Base-by-base conservation (phyloP, 352 stramenopile species). In the Aphanomyces astaci region DNA sequence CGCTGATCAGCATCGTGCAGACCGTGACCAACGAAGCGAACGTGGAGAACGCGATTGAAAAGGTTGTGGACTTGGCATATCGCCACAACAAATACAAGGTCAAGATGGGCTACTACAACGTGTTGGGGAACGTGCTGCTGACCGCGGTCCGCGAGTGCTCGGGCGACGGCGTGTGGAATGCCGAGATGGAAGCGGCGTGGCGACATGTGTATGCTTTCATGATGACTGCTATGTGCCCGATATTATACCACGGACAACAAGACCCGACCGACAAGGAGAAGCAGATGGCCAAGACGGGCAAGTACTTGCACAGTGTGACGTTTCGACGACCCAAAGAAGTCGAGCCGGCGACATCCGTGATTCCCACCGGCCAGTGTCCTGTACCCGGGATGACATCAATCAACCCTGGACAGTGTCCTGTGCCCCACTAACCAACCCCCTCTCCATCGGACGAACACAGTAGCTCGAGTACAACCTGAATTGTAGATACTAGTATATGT, bases 21-120 rank as follows among this genome's bases (percentile, higher is more conserved):
- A 73, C 70, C 30, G 77, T 82, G 64, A 80, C 73, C 52, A 75
- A 67, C 45, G 72, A 76, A 57, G 66, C 79, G 1, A 72, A 80
- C 63, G 72, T 66, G n/a, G 66, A 70, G 7, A 72, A 78, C 39
- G 28, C 78, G 15, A 63, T 82, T 31, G 43, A 67, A 11, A 39
- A 73, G 9, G 72, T 74, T 17, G 63, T 71, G 0, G 67, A 74
- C 5, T 48, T 82, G 1, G 74, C 70, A 0, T 54, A 73, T 24
- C 76, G 74, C 25, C 76, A 82, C 51, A 74, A 78, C 32, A 72
- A 76, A 24, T 81, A 79, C 64, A 72, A 74, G 2, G 73, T 81
- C 48, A 73, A 75, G 52, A 65, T 76, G 19, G 28, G 64, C 3
- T 72, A 78, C 49, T 79, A 78, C 65, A 81, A 81, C 27, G 49